These are phyloP conservation scores for Fusarium graminum DNA, from an alignment of 2,329 filamentous ascomycete species.

Conservation along the genomic window DNA sequence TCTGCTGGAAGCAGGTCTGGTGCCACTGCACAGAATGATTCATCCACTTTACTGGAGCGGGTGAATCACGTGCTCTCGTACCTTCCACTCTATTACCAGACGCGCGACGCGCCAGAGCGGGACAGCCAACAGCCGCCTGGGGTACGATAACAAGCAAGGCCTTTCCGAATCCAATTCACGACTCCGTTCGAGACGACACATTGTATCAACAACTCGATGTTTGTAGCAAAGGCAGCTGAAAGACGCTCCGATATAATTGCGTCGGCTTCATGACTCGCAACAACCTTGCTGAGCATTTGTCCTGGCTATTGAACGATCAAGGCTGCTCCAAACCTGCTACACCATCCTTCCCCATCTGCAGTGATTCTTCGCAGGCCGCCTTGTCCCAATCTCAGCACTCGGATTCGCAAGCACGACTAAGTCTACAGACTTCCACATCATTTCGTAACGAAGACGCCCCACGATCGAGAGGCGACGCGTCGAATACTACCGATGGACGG, in stretches of 20 bases:
- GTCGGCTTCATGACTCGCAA: conserved; percentile 72
- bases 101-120: conserved; percentile 50
- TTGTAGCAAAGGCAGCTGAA: conserved; percentile 39
- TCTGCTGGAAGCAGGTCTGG: background rate
- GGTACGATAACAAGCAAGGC: conserved; percentile 45
- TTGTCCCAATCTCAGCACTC: conserved; percentile 47
- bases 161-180: conserved; percentile 23
- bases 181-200: conserved; percentile 21
- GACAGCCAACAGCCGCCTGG: conserved; percentile 27
- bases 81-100: conserved; percentile 52
- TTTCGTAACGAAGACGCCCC: conserved; percentile 12
- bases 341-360: conserved; percentile 54
- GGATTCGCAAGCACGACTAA: conserved; percentile 22
- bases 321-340: conserved; percentile 57
- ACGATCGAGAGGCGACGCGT: conserved; percentile 14
- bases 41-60: conserved; percentile 14
- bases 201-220: conserved; percentile 43
- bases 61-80: conserved; percentile 49
- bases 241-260: conserved; percentile 40
- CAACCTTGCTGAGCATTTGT: conserved; percentile 69
- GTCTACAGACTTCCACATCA: conserved; percentile 5
- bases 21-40: conserved; percentile 11
- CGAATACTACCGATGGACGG: conserved; percentile 41
- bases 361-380: conserved; percentile 46
- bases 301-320: conserved; percentile 68